Evolutionary conservation across 345 rosid genomes (phyloP), one percentile per base, ranked within the genome.

Genomic region (Rhizophora apiculata): DNA sequence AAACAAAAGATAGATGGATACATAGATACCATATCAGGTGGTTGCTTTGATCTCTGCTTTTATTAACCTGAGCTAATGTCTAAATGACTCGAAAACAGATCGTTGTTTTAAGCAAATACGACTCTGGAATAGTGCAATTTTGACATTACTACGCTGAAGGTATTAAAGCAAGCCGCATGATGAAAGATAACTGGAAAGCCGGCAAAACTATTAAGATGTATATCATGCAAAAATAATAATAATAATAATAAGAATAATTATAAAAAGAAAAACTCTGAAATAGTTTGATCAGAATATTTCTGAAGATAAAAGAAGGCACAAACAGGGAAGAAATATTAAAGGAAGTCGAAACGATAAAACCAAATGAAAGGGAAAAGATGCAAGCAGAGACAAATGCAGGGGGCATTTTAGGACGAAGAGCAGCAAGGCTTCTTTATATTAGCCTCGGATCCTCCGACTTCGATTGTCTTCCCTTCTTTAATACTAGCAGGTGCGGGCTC

Each of bases 401-500:
- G 29, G 68, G 67, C 58, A 19, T 19, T 48, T 84, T 74, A 92
- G 18, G 89, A 82, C 8, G 97, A 91, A 32, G 91, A 84, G 80
- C 97, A 93, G 83, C 97, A 91, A 27, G 92, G 68, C 79, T 82
- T 93, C 82, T 88, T 91, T 0, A 77, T n/a, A 75, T 67, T 81
- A 62, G 86, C 70, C 54, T 91, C 94, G 0, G 88, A 72, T 21
- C 81, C 89, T 26, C 93, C 96, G 0, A 93, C 88, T 4, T 63
- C 87, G 13, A 93, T 91, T 5, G 90, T 93, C 74, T 89, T 87
- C 30, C 98, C 98, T 78, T 91, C 97, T 77, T 88, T 91, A 58
- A 93, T 74, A 65, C 68, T 84, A 21, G 89, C 82, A 5, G 87
- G 76, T 13, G 68, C 76, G 6, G 86, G 39, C 72, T 93, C 94